Percentiles rank a stretch among this genome's conserved stretches.
Evolutionary conservation across 1,139 yeast genomes (phyloP).

Genomic region (Blastobotrys petasosporus): DNA sequence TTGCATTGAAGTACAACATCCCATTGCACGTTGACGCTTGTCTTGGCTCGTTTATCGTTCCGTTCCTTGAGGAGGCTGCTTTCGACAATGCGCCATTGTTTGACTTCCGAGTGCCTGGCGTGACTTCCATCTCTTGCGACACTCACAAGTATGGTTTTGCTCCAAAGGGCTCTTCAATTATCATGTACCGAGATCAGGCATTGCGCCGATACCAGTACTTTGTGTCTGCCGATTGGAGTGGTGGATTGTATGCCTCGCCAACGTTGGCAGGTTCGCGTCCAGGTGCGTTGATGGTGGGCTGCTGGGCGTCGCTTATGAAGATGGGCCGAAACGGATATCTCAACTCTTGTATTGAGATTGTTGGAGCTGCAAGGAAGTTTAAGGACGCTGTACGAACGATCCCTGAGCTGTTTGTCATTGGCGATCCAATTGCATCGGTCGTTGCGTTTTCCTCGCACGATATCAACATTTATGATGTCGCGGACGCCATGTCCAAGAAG

Average conservation of each 20-base stretch:
- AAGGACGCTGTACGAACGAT: slow-evolving; percentile 44
- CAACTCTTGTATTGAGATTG: slow-evolving; percentile 60
- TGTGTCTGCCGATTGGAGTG: slow-evolving; percentile 79
- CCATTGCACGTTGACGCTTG: slow-evolving; percentile 96
- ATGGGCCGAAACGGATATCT: slow-evolving; percentile 78
- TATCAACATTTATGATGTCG: slow-evolving; percentile 65
- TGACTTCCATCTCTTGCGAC: slow-evolving; percentile 95
- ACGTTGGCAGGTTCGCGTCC: slow-evolving; percentile 96
- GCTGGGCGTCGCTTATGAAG: slow-evolving; percentile 87
- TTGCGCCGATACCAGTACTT: slow-evolving; percentile 81
- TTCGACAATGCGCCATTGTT: slow-evolving; percentile 52
- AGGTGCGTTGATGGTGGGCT: slow-evolving; percentile 93
- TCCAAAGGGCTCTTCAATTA: slow-evolving; percentile 90
- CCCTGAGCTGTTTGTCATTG: slow-evolving; percentile 59
- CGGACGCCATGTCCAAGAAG: slow-evolving; percentile 56
- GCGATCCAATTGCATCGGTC: slow-evolving; percentile 81
- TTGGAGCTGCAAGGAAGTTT: slow-evolving; percentile 55
- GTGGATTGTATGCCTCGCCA: slow-evolving; percentile 95
- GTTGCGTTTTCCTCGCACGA: slow-evolving; percentile 59
- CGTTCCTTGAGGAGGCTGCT: slow-evolving; percentile 66
- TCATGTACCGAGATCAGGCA: slow-evolving; percentile 70
- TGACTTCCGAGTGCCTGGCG: slow-evolving; percentile 87
- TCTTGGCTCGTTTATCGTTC: slow-evolving; percentile 83
- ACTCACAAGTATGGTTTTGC: slow-evolving; percentile 98
- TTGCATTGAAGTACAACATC: slow-evolving; percentile 58